These are phyloP conservation scores for Suillus decipiens DNA, from an alignment of 768 basidiomycete genomes.

Conservation along the genomic window DNA sequence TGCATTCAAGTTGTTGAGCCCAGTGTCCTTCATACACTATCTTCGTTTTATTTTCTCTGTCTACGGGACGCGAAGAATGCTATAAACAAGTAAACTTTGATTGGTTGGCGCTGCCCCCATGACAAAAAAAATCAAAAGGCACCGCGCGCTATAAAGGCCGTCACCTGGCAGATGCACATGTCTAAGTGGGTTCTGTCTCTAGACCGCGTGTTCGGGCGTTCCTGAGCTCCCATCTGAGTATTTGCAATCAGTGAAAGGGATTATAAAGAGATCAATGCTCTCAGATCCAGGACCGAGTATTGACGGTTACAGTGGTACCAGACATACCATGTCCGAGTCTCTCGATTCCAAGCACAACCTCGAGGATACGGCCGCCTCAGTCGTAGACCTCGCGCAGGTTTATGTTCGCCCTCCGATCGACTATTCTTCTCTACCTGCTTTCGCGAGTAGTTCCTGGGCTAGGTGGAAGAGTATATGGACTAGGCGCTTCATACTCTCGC, in stretches of 20 bases:
- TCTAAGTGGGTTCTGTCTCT: conserved; percentile 14
- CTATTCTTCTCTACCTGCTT: conserved; percentile 60
- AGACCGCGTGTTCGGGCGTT: neutral
- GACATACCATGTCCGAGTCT: conserved; percentile 18
- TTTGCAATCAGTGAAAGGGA: neutral
- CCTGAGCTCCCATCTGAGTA: neutral
- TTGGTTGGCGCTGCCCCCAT: neutral
- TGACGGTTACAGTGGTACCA: neutral
- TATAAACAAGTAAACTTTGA: neutral
- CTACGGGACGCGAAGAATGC: neutral
- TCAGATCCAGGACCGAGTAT: neutral
- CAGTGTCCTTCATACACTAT: neutral
- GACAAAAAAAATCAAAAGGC: neutral
- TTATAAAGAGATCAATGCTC: neutral
- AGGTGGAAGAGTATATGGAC: conserved; percentile 83
- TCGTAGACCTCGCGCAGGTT: neutral
- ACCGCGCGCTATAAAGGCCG: neutral
- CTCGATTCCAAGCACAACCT: conserved; percentile 27
- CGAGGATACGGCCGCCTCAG: conserved; percentile 15
- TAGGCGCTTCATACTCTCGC: conserved; percentile 63
- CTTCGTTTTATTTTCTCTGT: neutral
- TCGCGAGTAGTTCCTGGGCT: conserved; percentile 50
- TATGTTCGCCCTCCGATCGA: conserved; percentile 58
- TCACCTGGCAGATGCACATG: conserved; percentile 17
- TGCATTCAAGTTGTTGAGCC: neutral